phyloP scores from a whole-genome alignment of 148 eudicot species.

The Silene uniflora region DNA sequence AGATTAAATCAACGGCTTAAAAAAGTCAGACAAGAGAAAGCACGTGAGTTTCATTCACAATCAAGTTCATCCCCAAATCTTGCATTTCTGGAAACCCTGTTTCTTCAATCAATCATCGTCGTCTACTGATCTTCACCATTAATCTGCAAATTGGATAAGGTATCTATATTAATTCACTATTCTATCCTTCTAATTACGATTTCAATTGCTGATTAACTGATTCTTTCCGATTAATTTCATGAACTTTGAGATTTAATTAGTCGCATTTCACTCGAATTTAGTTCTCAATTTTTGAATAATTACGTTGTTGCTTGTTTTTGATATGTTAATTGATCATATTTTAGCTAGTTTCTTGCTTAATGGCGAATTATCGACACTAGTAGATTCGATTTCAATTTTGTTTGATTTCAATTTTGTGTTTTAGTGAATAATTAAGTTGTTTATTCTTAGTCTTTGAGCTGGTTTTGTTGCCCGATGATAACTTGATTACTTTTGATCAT shows the following conservation, averaged over 20 bases:
- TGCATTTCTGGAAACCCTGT: not conserved
- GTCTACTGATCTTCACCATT: not conserved
- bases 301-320: not conserved
- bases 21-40: not conserved
- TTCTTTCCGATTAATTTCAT: not conserved
- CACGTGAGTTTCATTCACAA: constrained; percentile 18
- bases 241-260: not conserved
- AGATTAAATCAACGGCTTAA: constrained; percentile 7
- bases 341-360: not conserved
- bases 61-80: constrained; percentile 1
- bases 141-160: not conserved
- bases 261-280: not conserved
- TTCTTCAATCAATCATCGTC: not conserved
- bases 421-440: not conserved
- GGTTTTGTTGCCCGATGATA: too few species aligned
- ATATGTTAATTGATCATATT: not conserved
- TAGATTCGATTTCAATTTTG: not conserved
- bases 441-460: not conserved
- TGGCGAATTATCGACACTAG: too few species aligned
- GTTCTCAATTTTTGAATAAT: not conserved
- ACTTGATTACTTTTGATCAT: too few species aligned
- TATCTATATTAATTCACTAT: not conserved
- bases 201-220: not conserved
- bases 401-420: not conserved
- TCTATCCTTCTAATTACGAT: not conserved